Evolutionary conservation across 805 yeast species (phyloP), one percentile per base, ranked within the genome.

Genomic region (Cyberlindnera suaveolens): DNA sequence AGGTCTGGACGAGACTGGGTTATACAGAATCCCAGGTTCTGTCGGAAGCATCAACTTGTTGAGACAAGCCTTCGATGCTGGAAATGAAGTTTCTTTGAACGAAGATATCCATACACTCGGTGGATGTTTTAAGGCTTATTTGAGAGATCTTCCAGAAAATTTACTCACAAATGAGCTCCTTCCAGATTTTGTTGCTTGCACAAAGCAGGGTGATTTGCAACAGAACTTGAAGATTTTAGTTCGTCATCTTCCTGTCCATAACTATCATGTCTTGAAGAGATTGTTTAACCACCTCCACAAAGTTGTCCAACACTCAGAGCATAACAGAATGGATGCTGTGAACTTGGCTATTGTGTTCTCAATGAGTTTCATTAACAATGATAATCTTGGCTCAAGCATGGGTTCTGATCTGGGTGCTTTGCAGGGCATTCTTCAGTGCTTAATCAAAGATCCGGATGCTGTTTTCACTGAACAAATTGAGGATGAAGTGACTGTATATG

Each of bases 271-370:
- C 8, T 68, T 91, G 60, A 77, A 77, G 54, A 65, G 84, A 39
- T 68, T 91, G 42, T 70, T 84, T 32, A 65, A 70, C 35, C 98
- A 90, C 65, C 72, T 90, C 66, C 70, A 74, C 50, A 73, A 72
- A 50, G 82, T 91, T 19, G 80, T 84, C 42, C 74, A 73, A 45
- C 80, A 78, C 56, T 80, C 82, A 36, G 80, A 75, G 10, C 66
- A 65, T 38, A 91, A 91, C 65, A 81, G 81, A 60, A 91, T 91
- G 98, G 86, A 83, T 43, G 78, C 95, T 3, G 81, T 88, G 2
- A 91, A 91, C 58, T 66, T 91, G 56, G 95, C 96, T 5, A 91
- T 95, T 43, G 96, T 91, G 6, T 83, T 91, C 55, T 72, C 82
- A 5, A 78, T 78, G 80, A 75, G 81, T 62, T 74, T 77, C 51